These are phyloP conservation scores for Calophaca sinica DNA, from an alignment of 306 rosid species.

Conservation along the genomic window DNA sequence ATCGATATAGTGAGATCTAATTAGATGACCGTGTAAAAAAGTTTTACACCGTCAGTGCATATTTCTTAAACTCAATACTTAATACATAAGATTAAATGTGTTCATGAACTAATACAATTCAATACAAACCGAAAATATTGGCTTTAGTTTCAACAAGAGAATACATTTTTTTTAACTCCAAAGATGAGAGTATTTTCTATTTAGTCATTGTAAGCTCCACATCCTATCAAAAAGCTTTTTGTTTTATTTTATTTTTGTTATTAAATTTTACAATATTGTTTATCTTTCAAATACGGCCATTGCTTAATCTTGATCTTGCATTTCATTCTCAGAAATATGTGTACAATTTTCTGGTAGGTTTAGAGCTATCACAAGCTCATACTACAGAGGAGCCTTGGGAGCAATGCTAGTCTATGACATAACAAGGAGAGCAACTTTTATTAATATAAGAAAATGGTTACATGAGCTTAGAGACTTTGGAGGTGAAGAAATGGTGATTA, in stretches of 20 bases:
- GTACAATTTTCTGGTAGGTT: constrained; percentile 57
- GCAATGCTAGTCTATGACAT: constrained; percentile 88
- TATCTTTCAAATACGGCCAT: background rate
- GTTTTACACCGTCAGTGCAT: no score
- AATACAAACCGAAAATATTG: no score
- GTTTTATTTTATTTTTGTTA: background rate
- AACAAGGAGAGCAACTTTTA: constrained; percentile 58
- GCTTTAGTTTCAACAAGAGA: no score
- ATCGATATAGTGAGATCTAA: no score
- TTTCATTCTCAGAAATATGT: constrained; percentile 6
- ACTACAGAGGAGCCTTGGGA: constrained; percentile 93
- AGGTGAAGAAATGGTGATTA: constrained; percentile 70
- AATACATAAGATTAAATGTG: no score
- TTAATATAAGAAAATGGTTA: constrained; percentile 74
- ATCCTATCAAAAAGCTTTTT: background rate
- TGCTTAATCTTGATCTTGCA: constrained; percentile 21
- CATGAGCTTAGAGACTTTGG: constrained; percentile 76
- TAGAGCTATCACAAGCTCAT: constrained; percentile 94
- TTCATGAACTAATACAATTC: no score
- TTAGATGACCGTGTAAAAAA: no score
- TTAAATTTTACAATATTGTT: background rate
- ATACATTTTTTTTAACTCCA: no score
- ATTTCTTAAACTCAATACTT: no score
- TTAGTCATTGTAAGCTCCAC: background rate
- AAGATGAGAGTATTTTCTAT: background rate